Base-by-base conservation (phyloP, 2,329 filamentous ascomycete species). In the Trichoderma aggressivum region DNA sequence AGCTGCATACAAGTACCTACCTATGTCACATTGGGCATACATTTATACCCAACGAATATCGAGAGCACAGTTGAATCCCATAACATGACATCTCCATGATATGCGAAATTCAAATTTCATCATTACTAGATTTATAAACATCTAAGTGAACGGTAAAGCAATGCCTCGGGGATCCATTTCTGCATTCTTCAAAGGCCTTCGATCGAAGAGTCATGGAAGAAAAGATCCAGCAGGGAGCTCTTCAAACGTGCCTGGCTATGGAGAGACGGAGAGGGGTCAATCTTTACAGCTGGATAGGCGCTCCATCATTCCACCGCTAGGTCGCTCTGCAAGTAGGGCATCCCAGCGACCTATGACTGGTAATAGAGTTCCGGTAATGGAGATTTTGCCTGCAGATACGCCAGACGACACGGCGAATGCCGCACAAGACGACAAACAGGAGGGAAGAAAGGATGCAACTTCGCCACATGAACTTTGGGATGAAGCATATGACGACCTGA, bases 291-390 rank as follows among this genome's bases (percentile, higher is more conserved):
- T 43, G 39, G n/a, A n/a, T 43, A 10, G 39, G n/a, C 39, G 10
- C 39, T 43, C 39, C 16, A 5, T n/a, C 39, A 0, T 43, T n/a
- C 16, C 39, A n/a, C 39, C n/a, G n/a, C 0, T 16, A 43, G 16
- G 39, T 43, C 16, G 18, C 39, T 43, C 39, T 7, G 0, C 39
- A 43, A 43, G 39, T 10, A 43, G 3, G 7, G 5, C 39, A 43
- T 16, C 7, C 10, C 7, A 4, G 18, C 39, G 7, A 43, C n/a
- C 39, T 43, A 43, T 16, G 7, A 16, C 0, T n/a, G 7, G 16
- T 3, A 5, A 43, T 43, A 7, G 1, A 3, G 1, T 43, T n/a
- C 0, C 16, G 1, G 16, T 1, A 5, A 43, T 43, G 4, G 39
- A 43, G 2, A n/a, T n/a, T 43, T 43, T 10, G 7, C 7, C 39